phyloP scores from a whole-genome alignment of 805 yeast species.

The Candida odintsovae region DNA sequence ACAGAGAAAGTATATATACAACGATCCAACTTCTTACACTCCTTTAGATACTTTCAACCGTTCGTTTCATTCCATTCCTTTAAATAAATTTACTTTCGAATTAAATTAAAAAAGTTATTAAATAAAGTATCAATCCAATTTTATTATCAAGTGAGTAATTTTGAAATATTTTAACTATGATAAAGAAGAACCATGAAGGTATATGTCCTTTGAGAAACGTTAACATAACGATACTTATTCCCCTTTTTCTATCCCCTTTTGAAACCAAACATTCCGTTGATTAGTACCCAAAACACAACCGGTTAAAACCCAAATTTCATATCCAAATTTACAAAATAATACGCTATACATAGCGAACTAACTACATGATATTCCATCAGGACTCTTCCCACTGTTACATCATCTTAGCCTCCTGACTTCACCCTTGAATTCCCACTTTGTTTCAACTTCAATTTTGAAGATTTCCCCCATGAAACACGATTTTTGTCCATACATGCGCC shows the following conservation, averaged over 20 bases:
- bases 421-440: no score
- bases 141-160: neutral
- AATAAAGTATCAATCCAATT: neutral
- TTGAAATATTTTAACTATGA: neutral
- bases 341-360: no score
- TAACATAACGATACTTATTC: no score
- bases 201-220: neutral
- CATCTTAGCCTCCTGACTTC: no score
- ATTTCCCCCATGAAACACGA: neutral
- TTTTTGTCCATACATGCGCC: neutral
- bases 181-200: neutral
- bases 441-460: neutral
- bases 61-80: slow-evolving; percentile 1
- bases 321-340: no score
- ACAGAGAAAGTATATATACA: neutral
- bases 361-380: no score
- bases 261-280: neutral
- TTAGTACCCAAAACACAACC: no score
- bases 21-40: slow-evolving; percentile 30
- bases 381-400: no score
- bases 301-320: no score
- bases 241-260: neutral
- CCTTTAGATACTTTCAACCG: slow-evolving; percentile 19
- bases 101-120: neutral
- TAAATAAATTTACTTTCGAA: neutral